Conservation (phyloP, 2,329 filamentous ascomycete species). For the Fusarium verrucosum region DNA sequence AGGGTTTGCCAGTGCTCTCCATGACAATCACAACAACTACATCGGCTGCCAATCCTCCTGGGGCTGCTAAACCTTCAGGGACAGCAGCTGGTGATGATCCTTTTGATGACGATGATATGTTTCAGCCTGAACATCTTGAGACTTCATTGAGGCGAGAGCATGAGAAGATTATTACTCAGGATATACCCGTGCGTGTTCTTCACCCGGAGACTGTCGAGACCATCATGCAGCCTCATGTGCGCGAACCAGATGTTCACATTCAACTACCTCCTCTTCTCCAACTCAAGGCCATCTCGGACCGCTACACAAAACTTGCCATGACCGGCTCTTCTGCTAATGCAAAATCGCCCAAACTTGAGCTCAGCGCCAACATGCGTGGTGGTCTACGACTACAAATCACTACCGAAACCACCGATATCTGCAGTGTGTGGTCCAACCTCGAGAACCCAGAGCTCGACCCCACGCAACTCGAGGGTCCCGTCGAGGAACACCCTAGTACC, state of each 20-base stretch:
- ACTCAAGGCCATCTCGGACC: constrained; percentile 91
- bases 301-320: constrained; percentile 87
- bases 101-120: constrained; percentile 57
- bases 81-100: constrained; percentile 48
- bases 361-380: constrained; percentile 95
- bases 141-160: constrained; percentile 72
- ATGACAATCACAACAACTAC: constrained; percentile 88
- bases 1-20: constrained; percentile 84
- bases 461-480: constrained; percentile 72
- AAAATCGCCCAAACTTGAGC: constrained; percentile 75
- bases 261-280: constrained; percentile 86
- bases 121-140: constrained; percentile 62
- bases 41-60: constrained; percentile 53
- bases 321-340: constrained; percentile 55
- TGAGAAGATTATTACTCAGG: constrained; percentile 93
- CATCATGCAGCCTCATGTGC: constrained; percentile 90
- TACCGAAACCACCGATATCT: constrained; percentile 86
- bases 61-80: constrained; percentile 44
- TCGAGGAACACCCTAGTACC: constrained; percentile 84
- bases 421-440: constrained; percentile 84
- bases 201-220: constrained; percentile 84
- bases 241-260: constrained; percentile 94
- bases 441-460: constrained; percentile 90
- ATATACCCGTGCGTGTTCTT: constrained; percentile 93
- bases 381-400: constrained; percentile 80